Conservation (phyloP, 371 early-diverging fungal genomes). For the Apophysomyces trapeziformis region DNA sequence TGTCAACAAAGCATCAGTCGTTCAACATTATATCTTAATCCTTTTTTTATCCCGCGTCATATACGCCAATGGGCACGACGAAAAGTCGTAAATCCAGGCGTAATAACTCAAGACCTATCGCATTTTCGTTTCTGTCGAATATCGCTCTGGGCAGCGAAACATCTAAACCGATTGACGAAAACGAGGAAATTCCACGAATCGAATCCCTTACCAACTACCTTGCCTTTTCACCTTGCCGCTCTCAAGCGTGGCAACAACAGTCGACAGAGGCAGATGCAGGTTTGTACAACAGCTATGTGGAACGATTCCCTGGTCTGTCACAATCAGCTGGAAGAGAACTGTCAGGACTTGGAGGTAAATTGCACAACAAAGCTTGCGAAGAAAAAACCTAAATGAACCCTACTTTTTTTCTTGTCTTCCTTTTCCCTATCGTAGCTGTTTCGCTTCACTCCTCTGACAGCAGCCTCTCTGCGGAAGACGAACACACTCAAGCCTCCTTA, state of each 20-base stretch:
- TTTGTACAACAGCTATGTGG: background rate
- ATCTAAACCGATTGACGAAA: constrained; percentile 20
- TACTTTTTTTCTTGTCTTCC: background rate
- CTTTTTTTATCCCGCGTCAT: constrained; percentile 10
- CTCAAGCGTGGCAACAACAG: constrained; percentile 14
- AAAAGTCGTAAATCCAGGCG: constrained; percentile 63
- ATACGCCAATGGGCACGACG: constrained; percentile 59
- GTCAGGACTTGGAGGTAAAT: constrained; percentile 6
- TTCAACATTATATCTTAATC: constrained; percentile 10
- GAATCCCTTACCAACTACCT: constrained; percentile 7
- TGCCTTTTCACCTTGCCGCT: constrained; percentile 13
- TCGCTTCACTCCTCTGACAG: constrained; percentile 48
- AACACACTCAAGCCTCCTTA: constrained; percentile 28
- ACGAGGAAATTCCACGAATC: constrained; percentile 12
- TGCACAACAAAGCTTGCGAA: background rate
- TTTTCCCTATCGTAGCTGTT: constrained; percentile 22
- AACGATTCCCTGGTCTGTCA: constrained; percentile 3
- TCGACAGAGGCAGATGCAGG: constrained; percentile 1
- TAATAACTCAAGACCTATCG: constrained; percentile 57
- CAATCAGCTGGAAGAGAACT: background rate
- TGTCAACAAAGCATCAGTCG: constrained; percentile 6
- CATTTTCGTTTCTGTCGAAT: constrained; percentile 52
- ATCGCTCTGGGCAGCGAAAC: constrained; percentile 50
- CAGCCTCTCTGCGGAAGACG: constrained; percentile 40
- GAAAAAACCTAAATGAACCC: background rate